Conservation (phyloP, 805 yeast species). For the Candida ortonii region DNA sequence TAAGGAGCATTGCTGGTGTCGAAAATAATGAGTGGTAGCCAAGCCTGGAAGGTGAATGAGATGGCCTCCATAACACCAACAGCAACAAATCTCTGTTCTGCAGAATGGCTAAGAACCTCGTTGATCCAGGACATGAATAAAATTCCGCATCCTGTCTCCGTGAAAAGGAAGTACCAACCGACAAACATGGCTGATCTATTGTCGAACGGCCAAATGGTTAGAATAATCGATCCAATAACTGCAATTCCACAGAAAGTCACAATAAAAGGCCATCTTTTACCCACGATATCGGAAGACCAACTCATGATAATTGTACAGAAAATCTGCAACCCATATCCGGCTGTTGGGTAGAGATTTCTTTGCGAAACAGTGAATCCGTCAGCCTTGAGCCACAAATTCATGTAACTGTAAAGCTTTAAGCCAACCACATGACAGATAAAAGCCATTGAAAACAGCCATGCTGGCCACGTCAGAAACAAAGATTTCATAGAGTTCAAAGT, state of each 20-base stretch:
- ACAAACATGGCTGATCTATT: slow-evolving; percentile 23
- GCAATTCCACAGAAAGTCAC: slow-evolving; percentile 18
- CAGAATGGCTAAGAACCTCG: slow-evolving; percentile 27
- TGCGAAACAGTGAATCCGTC: slow-evolving; percentile 25
- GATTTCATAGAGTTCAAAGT: slow-evolving; percentile 10
- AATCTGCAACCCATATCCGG: slow-evolving; percentile 31
- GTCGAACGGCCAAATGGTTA: slow-evolving; percentile 18
- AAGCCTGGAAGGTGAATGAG: slow-evolving; percentile 33
- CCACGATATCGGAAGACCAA: slow-evolving; percentile 30
- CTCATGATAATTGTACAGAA: slow-evolving; percentile 27
- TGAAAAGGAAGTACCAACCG: slow-evolving; percentile 24
- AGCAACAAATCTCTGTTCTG: slow-evolving; percentile 26
- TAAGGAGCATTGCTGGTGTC: slow-evolving; percentile 36
- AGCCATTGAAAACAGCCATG: slow-evolving; percentile 17
- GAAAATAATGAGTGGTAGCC: slow-evolving; percentile 34
- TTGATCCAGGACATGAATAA: slow-evolving; percentile 30
- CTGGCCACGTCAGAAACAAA: slow-evolving; percentile 17
- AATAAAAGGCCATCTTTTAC: slow-evolving; percentile 30
- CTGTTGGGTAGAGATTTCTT: slow-evolving; percentile 34
- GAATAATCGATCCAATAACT: slow-evolving; percentile 20
- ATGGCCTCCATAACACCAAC: slow-evolving; percentile 33
- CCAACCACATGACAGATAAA: slow-evolving; percentile 24
- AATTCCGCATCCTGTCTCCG: slow-evolving; percentile 23
- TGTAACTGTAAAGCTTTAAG: slow-evolving; percentile 23
- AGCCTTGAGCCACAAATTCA: slow-evolving; percentile 33